Base-by-base conservation (phyloP, 139 green algal genomes). In the Gonium pectorale region DNA sequence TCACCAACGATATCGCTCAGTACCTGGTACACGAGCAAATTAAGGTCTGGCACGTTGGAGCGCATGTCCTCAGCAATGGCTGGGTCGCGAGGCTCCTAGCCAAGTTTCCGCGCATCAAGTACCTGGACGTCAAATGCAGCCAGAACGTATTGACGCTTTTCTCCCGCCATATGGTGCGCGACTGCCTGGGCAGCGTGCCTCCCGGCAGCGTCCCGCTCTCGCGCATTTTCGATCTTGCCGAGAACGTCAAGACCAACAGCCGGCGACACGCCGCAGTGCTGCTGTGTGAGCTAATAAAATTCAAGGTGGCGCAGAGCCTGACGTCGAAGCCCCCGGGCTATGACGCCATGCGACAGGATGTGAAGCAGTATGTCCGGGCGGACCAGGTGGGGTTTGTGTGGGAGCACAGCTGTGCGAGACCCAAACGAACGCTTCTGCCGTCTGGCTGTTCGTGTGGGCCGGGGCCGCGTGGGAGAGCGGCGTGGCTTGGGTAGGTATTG, bases 51-150 rank as follows among this genome's bases (percentile, higher is more conserved):
- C 27, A n/a, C 26, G 27, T 35, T 2, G 49, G 24, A 4, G 15
- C 46, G 29, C 46, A 67, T 35, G 19, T 33, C 60, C 27, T 78
- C 7, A 78, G 64, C 51, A 78, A 67, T 27, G 64, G 64, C 79
- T 85, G 79, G 79, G 79, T 85, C 22, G 79, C 63, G 5, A 33
- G 37, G 26, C 37, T 85, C 6, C 63, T 85, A 35, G 44, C 64
- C 2, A 85, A 85, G 79, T 85, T 85, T 33, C 79, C 79, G 2
- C 52, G 52, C 33, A 75, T 85, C 33, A 75, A 77, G 27, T 67
- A 77, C 8, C 51, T 85, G 11, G 79, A 85, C 79, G 64, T 85
- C 33, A 85, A 85, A n/a, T 85, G 79, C 64, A 78, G 46, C 44
- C 79, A 85, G 64, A 67, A 44, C 26, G 64, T 77, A 0, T 64